phyloP scores from a whole-genome alignment of 192 early-diverging fungal species.

The Diversispora eburnea region DNA sequence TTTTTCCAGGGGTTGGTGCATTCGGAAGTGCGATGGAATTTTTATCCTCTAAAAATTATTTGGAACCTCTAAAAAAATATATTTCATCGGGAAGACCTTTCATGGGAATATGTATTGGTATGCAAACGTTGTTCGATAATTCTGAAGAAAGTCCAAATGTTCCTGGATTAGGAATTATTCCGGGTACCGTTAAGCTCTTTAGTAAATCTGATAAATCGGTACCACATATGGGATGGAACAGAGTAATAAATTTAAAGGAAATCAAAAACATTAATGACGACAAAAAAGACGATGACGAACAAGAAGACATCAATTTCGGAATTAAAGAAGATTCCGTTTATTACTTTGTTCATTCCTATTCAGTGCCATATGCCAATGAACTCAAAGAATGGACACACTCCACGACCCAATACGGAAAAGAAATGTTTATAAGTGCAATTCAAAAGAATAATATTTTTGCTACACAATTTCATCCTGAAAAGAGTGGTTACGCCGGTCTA shows the following conservation, averaged over 20 bases:
- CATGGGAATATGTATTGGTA: slow-evolving; percentile 98
- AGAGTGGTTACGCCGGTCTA: slow-evolving; percentile 88
- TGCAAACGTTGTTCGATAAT: slow-evolving; percentile 90
- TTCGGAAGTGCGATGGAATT: slow-evolving; percentile 90
- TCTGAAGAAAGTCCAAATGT: slow-evolving; percentile 84
- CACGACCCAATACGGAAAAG: slow-evolving; percentile 84
- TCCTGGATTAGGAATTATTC: slow-evolving; percentile 81
- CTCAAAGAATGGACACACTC: slow-evolving; percentile 73
- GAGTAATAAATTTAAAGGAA: slow-evolving; percentile 33
- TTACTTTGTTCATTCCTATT: slow-evolving; percentile 99
- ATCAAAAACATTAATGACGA: slow-evolving; percentile 38
- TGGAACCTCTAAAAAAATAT: slow-evolving; percentile 77
- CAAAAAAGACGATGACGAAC: slow-evolving; percentile 18
- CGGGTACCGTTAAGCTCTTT: slow-evolving; percentile 66
- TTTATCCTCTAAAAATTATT: slow-evolving; percentile 69
- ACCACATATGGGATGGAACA: slow-evolving; percentile 99
- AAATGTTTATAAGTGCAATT: slow-evolving; percentile 81
- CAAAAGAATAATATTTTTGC: slow-evolving; percentile 87
- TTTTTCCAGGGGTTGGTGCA: slow-evolving; percentile 98
- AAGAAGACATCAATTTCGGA: slow-evolving; percentile 29
- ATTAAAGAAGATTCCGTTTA: slow-evolving; percentile 61
- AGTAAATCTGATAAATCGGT: slow-evolving; percentile 73
- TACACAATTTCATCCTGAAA: slow-evolving; percentile 99
- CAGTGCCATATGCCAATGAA: slow-evolving; percentile 58
- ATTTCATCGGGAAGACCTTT: slow-evolving; percentile 83